phyloP scores from a whole-genome alignment of 495 filamentous ascomycete genomes.

The Penicillium macrosclerotiorum region DNA sequence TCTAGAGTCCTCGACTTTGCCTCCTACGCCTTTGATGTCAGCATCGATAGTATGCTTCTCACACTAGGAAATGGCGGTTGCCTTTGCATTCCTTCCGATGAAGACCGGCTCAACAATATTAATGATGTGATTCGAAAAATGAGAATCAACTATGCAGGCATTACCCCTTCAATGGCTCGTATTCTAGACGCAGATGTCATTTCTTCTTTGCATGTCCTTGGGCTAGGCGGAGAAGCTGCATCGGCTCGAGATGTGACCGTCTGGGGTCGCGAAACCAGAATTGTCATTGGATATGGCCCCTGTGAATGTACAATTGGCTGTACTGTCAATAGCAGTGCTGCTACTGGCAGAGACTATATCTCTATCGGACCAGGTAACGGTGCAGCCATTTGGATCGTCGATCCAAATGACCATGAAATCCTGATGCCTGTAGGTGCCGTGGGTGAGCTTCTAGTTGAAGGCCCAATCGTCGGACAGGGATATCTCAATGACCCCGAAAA shows the following conservation, averaged over 20 bases:
- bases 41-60: constrained; percentile 44
- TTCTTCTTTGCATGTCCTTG: constrained; percentile 44
- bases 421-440: constrained; percentile 50
- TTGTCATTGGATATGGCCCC: constrained; percentile 53
- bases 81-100: constrained; percentile 51
- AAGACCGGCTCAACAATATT: constrained; percentile 50
- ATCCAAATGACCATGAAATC: constrained; percentile 42
- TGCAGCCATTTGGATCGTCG: constrained; percentile 46
- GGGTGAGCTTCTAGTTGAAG: constrained; percentile 56
- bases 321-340: constrained; percentile 43
- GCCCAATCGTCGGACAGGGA: constrained; percentile 49
- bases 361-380: constrained; percentile 40
- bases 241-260: constrained; percentile 36
- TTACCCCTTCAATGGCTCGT: constrained; percentile 53
- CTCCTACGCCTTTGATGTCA: constrained; percentile 49
- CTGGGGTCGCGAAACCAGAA: constrained; percentile 38
- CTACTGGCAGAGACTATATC: constrained; percentile 37
- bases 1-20: constrained; percentile 45
- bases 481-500: constrained; percentile 50
- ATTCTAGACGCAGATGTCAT: constrained; percentile 43
- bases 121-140: constrained; percentile 44
- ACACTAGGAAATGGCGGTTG: constrained; percentile 46
- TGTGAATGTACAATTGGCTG: constrained; percentile 49
- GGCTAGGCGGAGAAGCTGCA: constrained; percentile 52
- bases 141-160: constrained; percentile 41